These are phyloP conservation scores for Gloeostereum incarnatum DNA, from an alignment of 768 basidiomycete species.

Conservation along the genomic window DNA sequence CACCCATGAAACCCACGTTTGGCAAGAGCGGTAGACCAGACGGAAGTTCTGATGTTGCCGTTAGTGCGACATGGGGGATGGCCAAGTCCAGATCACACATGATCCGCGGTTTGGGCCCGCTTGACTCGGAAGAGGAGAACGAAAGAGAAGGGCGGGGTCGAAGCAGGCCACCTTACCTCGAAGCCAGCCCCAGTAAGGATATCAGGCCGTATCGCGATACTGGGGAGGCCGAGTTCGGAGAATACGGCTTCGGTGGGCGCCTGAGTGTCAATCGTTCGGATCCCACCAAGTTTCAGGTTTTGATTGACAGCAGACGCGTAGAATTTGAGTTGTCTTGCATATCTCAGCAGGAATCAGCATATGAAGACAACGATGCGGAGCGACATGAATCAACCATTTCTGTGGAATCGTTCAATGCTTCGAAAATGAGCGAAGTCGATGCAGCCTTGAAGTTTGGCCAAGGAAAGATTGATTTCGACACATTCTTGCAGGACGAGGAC, in stretches of 20 bases:
- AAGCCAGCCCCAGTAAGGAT: conserved; percentile 31
- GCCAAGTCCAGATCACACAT: conserved; percentile 17
- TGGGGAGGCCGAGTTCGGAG: conserved; percentile 5
- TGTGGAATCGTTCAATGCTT: too few relatives aligned
- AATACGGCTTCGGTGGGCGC: conserved; percentile 42
- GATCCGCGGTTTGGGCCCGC: conserved; percentile 8
- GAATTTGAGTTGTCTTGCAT: conserved; percentile 67
- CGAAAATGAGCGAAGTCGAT: too few relatives aligned
- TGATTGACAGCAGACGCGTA: conserved; percentile 47
- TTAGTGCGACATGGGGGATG: not conserved
- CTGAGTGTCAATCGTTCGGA: conserved; percentile 53
- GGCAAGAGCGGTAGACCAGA: conserved; percentile 33
- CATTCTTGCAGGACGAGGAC: conserved; percentile 55
- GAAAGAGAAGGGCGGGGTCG: conserved; percentile 22
- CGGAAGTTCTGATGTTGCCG: not conserved
- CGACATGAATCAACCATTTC: conserved; percentile 15
- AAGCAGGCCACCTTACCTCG: conserved; percentile 45
- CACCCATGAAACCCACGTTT: conserved; percentile 51
- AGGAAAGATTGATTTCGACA: conserved; percentile 54
- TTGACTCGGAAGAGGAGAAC: conserved; percentile 18
- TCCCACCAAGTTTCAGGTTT: conserved; percentile 53
- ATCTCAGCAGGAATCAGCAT: not conserved
- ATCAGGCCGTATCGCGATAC: conserved; percentile 14
- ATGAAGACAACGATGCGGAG: conserved; percentile 9
- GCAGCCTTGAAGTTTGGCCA: conserved; percentile 44